Percentiles rank a stretch among this genome's conserved stretches.
These are phyloP conservation scores for Sporothrix dimorphospora DNA, from an alignment of 2,329 filamentous ascomycete genomes.

Conservation along the genomic window DNA sequence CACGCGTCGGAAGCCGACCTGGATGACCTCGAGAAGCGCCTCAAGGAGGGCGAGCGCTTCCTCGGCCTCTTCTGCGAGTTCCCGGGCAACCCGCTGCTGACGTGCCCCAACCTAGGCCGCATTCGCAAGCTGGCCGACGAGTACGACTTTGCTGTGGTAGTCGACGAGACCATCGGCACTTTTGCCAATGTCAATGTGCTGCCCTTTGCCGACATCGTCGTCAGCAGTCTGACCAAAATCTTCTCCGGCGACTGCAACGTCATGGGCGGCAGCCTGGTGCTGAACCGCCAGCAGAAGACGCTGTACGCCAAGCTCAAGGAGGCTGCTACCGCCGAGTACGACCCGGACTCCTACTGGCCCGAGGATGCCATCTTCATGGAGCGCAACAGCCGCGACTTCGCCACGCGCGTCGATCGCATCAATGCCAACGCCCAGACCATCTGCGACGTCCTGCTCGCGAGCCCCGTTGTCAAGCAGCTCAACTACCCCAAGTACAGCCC, in stretches of 20 bases:
- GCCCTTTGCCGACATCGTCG: constrained; percentile 85
- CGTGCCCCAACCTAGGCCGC: constrained; percentile 80
- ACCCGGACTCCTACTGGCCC: constrained; percentile 87
- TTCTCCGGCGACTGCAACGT: constrained; percentile 98
- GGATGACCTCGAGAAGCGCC: constrained; percentile 75
- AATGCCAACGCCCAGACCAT: constrained; percentile 85
- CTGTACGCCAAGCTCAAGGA: constrained; percentile 68
- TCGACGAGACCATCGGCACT: constrained; percentile 96
- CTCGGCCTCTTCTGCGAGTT: constrained; percentile 93
- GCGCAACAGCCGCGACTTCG: constrained; percentile 92
- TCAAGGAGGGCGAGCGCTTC: constrained; percentile 74
- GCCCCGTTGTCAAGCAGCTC: constrained; percentile 69
- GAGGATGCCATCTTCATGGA: constrained; percentile 96
- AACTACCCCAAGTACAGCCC: constrained; percentile 84
- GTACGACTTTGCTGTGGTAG: constrained; percentile 85
- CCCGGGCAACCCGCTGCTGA: constrained; percentile 86
- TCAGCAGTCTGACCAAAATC: constrained; percentile 93
- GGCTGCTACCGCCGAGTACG: constrained; percentile 64
- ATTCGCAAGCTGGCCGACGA: constrained; percentile 78
- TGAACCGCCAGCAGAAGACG: constrained; percentile 56
- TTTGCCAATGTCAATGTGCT: constrained; percentile 95
- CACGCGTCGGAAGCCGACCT: constrained; percentile 76
- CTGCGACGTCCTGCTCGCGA: constrained; percentile 68
- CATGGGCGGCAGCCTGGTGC: constrained; percentile 80
- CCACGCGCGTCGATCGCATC: constrained; percentile 77